Conservation (phyloP, 371 early-diverging fungal genomes). For the Mucor racemosus region DNA sequence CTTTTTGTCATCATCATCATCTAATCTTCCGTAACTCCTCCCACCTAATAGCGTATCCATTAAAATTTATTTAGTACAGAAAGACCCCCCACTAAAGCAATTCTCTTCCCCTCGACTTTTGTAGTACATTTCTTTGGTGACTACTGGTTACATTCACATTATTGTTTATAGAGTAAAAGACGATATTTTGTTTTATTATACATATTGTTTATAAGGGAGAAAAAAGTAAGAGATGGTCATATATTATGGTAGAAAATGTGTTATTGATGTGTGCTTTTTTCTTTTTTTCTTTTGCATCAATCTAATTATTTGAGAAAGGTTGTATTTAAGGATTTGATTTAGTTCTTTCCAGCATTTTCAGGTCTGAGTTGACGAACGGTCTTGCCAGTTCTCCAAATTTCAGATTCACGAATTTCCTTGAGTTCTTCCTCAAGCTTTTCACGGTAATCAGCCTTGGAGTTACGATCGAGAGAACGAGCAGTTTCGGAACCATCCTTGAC, state of each 20-base stretch:
- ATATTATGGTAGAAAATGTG: constrained; percentile 1
- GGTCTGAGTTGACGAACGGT: constrained; percentile 90
- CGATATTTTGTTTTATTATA: constrained; percentile 3
- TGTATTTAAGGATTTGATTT: background rate
- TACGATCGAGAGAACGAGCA: constrained; percentile 85
- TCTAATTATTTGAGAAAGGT: background rate
- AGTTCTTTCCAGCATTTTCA: constrained; percentile 64
- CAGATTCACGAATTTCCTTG: constrained; percentile 74
- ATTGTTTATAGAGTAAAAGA: background rate
- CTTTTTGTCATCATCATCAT: constrained; percentile 13
- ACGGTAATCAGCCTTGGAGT: constrained; percentile 91
- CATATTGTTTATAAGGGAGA: background rate
- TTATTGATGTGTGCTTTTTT: background rate
- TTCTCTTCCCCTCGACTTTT: background rate
- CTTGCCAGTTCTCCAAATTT: constrained; percentile 80
- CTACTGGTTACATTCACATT: background rate
- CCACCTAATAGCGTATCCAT: constrained; percentile 4
- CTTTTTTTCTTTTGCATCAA: background rate
- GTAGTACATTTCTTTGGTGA: background rate
- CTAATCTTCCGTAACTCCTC: background rate
- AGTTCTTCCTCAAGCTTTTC: constrained; percentile 91
- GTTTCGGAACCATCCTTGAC: constrained; percentile 93
- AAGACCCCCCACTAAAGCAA: background rate
- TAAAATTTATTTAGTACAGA: background rate
- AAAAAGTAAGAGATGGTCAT: background rate